A percentile compares a stretch with the other conserved stretches of the same genome.
Conservation (phyloP, 768 basidiomycete genomes). For the Mycena amicta region DNA sequence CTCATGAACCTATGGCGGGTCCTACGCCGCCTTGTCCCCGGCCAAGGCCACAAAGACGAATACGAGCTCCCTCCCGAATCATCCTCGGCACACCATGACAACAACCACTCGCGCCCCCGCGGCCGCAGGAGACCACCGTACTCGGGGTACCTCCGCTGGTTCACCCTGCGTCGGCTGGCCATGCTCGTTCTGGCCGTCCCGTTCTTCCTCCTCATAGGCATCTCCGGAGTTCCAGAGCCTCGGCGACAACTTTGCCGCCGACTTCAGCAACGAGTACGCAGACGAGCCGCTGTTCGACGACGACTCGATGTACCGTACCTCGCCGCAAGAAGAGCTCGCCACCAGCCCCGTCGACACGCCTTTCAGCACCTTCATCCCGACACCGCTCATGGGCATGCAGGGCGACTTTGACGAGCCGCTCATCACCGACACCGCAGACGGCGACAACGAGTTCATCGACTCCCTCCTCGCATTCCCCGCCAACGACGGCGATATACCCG, state of each 20-base stretch:
- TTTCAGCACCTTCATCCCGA: not conserved
- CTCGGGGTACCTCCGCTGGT: slow-evolving; percentile 15
- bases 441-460: no score
- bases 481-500: no score
- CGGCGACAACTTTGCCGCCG: not conserved
- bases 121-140: slow-evolving; percentile 12
- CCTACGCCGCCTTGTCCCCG: slow-evolving; percentile 1
- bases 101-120: slow-evolving; percentile 7
- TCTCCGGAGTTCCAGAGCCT: slow-evolving; percentile 18
- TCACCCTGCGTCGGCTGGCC: slow-evolving; percentile 33
- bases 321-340: not conserved
- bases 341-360: not conserved
- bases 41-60: slow-evolving; percentile 5
- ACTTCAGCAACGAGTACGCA: not conserved
- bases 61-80: slow-evolving; percentile 16
- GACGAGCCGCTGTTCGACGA: not conserved
- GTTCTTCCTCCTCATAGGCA: slow-evolving; percentile 28
- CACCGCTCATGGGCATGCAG: not conserved
- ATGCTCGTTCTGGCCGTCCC: slow-evolving; percentile 23
- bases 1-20: slow-evolving; percentile 7
- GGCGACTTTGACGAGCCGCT: not conserved
- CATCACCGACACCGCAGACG: no score
- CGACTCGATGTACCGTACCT: not conserved
- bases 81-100: slow-evolving; percentile 12
- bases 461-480: no score